Evolutionary conservation across 139 green algal genomes (phyloP), one percentile per base, ranked within the genome.

Genomic region (Picochlorum costavermella): DNA sequence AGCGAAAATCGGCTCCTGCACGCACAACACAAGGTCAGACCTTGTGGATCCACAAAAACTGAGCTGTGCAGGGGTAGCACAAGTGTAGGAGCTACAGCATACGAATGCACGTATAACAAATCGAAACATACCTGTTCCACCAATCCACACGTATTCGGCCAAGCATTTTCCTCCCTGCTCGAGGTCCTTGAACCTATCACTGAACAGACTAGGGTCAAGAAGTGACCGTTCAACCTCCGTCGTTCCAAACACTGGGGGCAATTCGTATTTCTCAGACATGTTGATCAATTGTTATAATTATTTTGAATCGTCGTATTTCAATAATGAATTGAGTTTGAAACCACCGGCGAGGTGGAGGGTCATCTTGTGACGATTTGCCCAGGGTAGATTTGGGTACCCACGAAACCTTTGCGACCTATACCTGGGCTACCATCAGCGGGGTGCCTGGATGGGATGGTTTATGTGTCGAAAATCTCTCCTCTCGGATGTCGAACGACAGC

Each of bases 61-160:
- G 17, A 0, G 6, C 6, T 0, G 6, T 53, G n/a, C 46, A 9
- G 17, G 12, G 46, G 17, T 11, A 53, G 11, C 46, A 6, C 1
- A 14, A 25, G 17, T 10, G 16, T 11, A 53, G 17, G 6, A 53
- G 4, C 46, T 6, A 23, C 16, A 13, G 46, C 46, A 53, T 23
- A 53, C 12, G 33, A 40, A 40, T 40, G 33, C 33, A 20, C 12
- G n/a, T 26, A 53, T 1, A 20, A 53, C 20, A 53, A 53, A 53
- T 14, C 20, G 6, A 26, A 12, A 53, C 46, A 20, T 9, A 69
- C 82, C 83, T 17, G 83, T 84, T 60, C 90, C 90, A 10, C 86
- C 90, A 48, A 96, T 92, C 90, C 90, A 96, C 9, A 96, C 81
- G 60, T 96, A 96, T 80, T 96, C 89, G 2, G 85, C 89, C 17